Percentiles rank a stretch among this genome's conserved stretches.
Conservation (phyloP, 2,329 filamentous ascomycete species). For the Chalaropsis thielavioides region DNA sequence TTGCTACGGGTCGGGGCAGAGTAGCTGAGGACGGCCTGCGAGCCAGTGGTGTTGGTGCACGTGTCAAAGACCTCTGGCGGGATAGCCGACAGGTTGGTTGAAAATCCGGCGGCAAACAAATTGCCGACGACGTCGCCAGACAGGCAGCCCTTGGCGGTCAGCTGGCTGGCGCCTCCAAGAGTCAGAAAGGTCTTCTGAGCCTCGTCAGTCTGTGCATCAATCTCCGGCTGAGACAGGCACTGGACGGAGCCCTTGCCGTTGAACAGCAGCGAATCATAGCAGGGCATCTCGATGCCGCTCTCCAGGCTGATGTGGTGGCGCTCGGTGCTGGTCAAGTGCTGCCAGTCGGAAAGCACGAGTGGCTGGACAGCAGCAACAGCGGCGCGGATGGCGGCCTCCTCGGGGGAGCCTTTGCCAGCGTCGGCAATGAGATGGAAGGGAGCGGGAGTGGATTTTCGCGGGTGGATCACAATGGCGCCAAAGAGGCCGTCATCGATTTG, state of each 20-base stretch:
- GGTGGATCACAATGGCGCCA: slow-evolving; percentile 39
- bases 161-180: slow-evolving; percentile 22
- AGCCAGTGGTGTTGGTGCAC: slow-evolving; percentile 33
- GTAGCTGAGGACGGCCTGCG: slow-evolving; percentile 30
- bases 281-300: slow-evolving; percentile 36
- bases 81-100: slow-evolving; percentile 22
- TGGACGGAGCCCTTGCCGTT: slow-evolving; percentile 46
- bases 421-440: slow-evolving; percentile 38
- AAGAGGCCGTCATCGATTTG: slow-evolving; percentile 47
- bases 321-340: slow-evolving; percentile 37
- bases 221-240: slow-evolving; percentile 33
- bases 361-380: slow-evolving; percentile 36
- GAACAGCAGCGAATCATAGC: slow-evolving; percentile 46
- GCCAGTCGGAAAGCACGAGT: slow-evolving; percentile 42
- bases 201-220: slow-evolving; percentile 27
- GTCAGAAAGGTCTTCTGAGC: slow-evolving; percentile 24
- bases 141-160: slow-evolving; percentile 31
- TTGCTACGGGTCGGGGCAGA: slow-evolving; percentile 21
- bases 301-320: slow-evolving; percentile 31
- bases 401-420: slow-evolving; percentile 20
- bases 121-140: slow-evolving; percentile 8
- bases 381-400: slow-evolving; percentile 26
- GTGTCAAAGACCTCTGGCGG: slow-evolving; percentile 31
- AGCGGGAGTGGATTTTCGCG: slow-evolving; percentile 23
- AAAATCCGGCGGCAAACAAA: slow-evolving; percentile 12